Evolutionary conservation across 2,329 filamentous ascomycete genomes (phyloP), one percentile per base, ranked within the genome.

Genomic region (Escovopsis weberi): DNA sequence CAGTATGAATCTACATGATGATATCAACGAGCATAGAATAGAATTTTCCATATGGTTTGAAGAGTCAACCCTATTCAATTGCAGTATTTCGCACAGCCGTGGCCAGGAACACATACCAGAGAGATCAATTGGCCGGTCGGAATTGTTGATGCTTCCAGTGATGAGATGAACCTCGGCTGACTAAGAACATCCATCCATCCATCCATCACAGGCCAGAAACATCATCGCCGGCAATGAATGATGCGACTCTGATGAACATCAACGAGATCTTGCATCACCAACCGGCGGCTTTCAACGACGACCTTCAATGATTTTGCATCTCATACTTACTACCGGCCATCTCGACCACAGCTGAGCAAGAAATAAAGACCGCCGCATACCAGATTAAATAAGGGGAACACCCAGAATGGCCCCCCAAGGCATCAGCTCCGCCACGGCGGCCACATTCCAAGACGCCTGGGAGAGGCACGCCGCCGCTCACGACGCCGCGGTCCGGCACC

Each of bases 401-500:
- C 38, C 12, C 39, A 11, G 28, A 9, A 32, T 32, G 28, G 28
- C 28, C 28, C 28, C 28, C 11, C 23, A 37, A 39, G n/a, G 18
- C 39, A 44, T 7, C 37, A 18, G 33, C 37, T 15, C 37, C 45
- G 33, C 39, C 35, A 19, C 45, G 33, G 8, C 40, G n/a, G 26
- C 45, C 15, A 43, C 40, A 37, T 49, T 55, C 41, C 53, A 56
- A 45, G 44, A 48, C 6, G 47, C 51, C 18, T 53, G 53, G 54
- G 50, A 54, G 37, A 51, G 52, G 19, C 54, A 57, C 43, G 33
- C 44, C 18, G 47, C 53, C 5, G 7, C 11, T 9, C 72, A 70
- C 54, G 70, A 82, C 55, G 65, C 74, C 9, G 75, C 82, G 1
- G 68, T 67, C 34, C 64, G 74, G 26, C 83, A 88, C 50, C 83